These are phyloP conservation scores for Annulohypoxylon truncatum DNA, from an alignment of 2,329 filamentous ascomycete species.

Conservation along the genomic window DNA sequence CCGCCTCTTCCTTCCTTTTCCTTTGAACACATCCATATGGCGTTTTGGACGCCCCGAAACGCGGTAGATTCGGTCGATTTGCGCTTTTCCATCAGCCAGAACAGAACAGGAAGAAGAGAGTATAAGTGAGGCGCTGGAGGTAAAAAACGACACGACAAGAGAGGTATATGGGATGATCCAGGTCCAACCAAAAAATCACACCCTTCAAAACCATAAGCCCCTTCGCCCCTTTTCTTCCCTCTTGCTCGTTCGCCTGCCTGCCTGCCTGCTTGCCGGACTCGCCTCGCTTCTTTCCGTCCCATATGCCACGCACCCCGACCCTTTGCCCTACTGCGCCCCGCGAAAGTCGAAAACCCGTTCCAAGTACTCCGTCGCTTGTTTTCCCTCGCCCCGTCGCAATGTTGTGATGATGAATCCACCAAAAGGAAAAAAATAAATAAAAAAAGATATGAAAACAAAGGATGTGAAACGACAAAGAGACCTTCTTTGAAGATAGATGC, in stretches of 20 bases:
- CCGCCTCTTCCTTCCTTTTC: not conserved
- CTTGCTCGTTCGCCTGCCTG: not conserved
- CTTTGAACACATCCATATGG: constrained; percentile 14
- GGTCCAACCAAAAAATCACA: constrained; percentile 8
- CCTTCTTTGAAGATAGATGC: constrained; percentile 31
- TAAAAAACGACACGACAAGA: constrained; percentile 10
- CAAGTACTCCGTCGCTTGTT: constrained; percentile 40
- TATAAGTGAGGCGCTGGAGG: constrained; percentile 2
- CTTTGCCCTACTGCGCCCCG: constrained; percentile 8
- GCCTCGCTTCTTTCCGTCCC: constrained; percentile 19
- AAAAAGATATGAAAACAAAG: not conserved
- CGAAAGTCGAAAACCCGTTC: constrained; percentile 28
- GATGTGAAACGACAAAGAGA: constrained; percentile 5
- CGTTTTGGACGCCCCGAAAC: constrained; percentile 8
- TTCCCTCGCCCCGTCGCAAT: constrained; percentile 31
- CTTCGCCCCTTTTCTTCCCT: not conserved
- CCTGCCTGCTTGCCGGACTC: constrained; percentile 18
- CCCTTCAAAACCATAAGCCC: constrained; percentile 16
- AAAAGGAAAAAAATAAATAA: constrained; percentile 20
- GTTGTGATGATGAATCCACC: constrained; percentile 28
- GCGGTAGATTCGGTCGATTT: constrained; percentile 6
- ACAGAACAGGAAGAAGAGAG: constrained; percentile 4
- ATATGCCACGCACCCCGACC: constrained; percentile 23
- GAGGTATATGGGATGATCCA: constrained; percentile 27
- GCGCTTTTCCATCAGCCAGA: constrained; percentile 3